Evolutionary conservation across 306 rosid genomes (phyloP), one percentile per base, ranked within the genome.

Genomic region (Inga oerstediana): DNA sequence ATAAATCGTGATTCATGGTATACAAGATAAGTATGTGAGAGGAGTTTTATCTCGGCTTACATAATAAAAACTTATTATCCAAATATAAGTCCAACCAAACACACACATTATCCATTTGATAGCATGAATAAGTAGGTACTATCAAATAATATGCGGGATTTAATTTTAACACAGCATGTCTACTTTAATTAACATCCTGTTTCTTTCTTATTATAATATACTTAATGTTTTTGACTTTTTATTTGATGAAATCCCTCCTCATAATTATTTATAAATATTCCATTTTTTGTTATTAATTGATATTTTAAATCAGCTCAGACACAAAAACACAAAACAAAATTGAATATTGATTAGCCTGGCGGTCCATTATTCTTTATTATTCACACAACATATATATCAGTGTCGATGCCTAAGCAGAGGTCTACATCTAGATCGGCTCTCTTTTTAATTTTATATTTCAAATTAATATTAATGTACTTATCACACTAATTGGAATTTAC

Each of bases 301-400:
- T 39, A 43, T 72, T 45, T 27, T 45, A 7, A 20, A 45, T 46
- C 2, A 5, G 0, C 39, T 46, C 51, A 46, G 54, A 71, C 54
- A 12, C 34, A 35, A 67, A 46, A 76, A 27, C 30, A 32, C 3
- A 73, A 52, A 2, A 56, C n/a, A 20, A 56, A 52, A 0, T 8
- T n/a, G 64, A n/a, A 27, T 72, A 73, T 66, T 61, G 76, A 77
- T 62, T 46, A 45, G 66, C 56, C 32, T 7, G 72, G 45, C 49
- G 24, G 65, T 76, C 82, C 64, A 81, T 81, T 72, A 81, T 51
- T 48, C 52, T 48, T 51, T 22, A 17, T 52, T 48, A 48, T 2
- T 8, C 15, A 46, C 5, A 13, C 16, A 27, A 48, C 4, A 46
- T 17, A 16, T 16, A 51, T 16, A 51, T 16, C 4, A 15, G 1